phyloP scores from a whole-genome alignment of 108 stramenopile species.

The Skeletonema costatum region DNA sequence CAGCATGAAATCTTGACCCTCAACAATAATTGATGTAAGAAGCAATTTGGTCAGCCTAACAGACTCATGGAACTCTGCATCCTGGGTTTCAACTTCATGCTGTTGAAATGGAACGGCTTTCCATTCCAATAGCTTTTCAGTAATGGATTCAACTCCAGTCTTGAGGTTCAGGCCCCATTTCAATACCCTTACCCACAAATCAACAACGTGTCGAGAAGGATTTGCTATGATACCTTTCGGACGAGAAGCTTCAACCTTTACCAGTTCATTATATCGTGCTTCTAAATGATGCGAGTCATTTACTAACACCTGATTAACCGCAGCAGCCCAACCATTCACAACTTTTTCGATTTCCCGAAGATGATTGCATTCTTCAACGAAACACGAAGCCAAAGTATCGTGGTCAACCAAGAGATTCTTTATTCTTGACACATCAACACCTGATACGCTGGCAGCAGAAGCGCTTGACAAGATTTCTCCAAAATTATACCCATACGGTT shows the following conservation, averaged over 20 bases:
- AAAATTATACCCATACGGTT: conserved; percentile 28
- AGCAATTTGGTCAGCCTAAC: neutral
- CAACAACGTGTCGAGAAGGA: conserved; percentile 52
- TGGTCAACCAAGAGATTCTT: conserved; percentile 17
- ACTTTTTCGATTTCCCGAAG: conserved; percentile 45
- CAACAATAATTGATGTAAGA: conserved; percentile 12
- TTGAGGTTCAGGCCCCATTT: conserved; percentile 52
- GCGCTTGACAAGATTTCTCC: neutral
- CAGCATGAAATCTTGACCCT: conserved; percentile 42
- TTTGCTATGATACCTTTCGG: conserved; percentile 73
- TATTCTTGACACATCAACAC: conserved; percentile 25
- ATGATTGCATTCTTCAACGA: conserved; percentile 34
- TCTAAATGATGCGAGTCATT: conserved; percentile 29
- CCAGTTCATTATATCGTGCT: conserved; percentile 20
- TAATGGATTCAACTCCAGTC: conserved; percentile 7
- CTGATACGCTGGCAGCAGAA: neutral
- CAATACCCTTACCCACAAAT: conserved; percentile 55
- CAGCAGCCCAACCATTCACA: conserved; percentile 51
- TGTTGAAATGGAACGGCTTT: conserved; percentile 2
- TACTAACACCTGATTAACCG: conserved; percentile 26
- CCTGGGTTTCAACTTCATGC: neutral
- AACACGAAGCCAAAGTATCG: conserved; percentile 45
- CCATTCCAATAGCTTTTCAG: conserved; percentile 6
- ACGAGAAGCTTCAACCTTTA: conserved; percentile 15
- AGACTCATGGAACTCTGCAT: conserved; percentile 5